These are phyloP conservation scores for Penicillium daleae DNA, from an alignment of 495 filamentous ascomycete species.

Conservation along the genomic window DNA sequence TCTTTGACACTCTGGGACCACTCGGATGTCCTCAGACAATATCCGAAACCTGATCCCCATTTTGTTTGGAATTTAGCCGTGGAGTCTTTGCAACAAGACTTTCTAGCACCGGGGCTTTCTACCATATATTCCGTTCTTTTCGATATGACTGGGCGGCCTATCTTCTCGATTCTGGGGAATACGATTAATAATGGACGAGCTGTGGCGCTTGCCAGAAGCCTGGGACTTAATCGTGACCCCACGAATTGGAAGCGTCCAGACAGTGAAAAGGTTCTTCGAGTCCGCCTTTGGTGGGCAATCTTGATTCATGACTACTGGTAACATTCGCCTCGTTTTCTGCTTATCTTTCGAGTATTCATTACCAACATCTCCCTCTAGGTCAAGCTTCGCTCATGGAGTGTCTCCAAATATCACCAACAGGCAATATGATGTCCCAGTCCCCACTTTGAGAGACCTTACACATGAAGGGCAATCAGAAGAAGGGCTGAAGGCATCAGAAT, in stretches of 20 bases:
- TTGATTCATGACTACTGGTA: slow-evolving; percentile 12
- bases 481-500: neutral
- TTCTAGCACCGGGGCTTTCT: slow-evolving; percentile 2
- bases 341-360: neutral
- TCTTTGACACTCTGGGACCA: slow-evolving; percentile 7
- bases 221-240: slow-evolving; percentile 2
- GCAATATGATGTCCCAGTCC: slow-evolving; percentile 9
- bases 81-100: slow-evolving; percentile 5
- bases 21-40: slow-evolving; percentile 1
- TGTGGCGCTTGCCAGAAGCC: slow-evolving; percentile 1
- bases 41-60: slow-evolving; percentile 2
- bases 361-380: neutral
- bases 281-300: slow-evolving; percentile 6
- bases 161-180: neutral
- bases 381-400: slow-evolving; percentile 2
- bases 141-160: slow-evolving; percentile 6
- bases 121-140: slow-evolving; percentile 8
- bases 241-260: slow-evolving; percentile 8
- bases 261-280: slow-evolving; percentile 2
- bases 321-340: too few species aligned
- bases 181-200: slow-evolving; percentile 8
- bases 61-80: slow-evolving; percentile 5
- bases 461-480: neutral
- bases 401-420: slow-evolving; percentile 6
- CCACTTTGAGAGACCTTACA: neutral